Conservation (phyloP, 306 rosid genomes). For the Bauhinia variegata region DNA sequence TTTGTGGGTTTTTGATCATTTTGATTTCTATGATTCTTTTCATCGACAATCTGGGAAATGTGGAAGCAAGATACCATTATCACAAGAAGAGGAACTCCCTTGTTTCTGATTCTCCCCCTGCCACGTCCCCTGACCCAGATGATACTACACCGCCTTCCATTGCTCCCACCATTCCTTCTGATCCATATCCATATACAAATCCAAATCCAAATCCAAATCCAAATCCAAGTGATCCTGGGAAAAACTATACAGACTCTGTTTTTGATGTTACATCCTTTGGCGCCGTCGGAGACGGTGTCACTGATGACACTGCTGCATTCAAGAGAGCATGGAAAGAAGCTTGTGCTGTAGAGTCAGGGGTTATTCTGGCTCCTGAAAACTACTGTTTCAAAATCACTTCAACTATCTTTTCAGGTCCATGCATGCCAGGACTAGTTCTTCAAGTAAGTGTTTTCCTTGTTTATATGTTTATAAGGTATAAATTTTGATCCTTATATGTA, state of each 20-base stretch:
- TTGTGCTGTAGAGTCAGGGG: conserved; percentile 76
- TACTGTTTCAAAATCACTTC: conserved; percentile 76
- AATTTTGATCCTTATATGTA: no score
- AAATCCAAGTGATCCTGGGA: conserved; percentile 53
- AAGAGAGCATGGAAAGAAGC: conserved; percentile 92
- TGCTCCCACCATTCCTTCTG: conserved; percentile 64
- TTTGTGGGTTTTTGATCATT: conserved; percentile 36
- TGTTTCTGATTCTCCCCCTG: conserved; percentile 37
- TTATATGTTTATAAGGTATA: no score
- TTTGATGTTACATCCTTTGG: conserved; percentile 80
- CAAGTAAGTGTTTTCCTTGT: conserved; percentile 57
- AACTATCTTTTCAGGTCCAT: conserved; percentile 89
- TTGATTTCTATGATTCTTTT: conserved; percentile 39
- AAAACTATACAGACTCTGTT: conserved; percentile 45
- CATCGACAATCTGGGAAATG: conserved; percentile 46
- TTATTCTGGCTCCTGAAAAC: conserved; percentile 65
- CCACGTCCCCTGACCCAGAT: conserved; percentile 35
- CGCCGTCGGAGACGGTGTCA: conserved; percentile 81
- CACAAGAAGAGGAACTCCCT: conserved; percentile 54
- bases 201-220: no score
- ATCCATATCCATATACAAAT: conserved; percentile 58
- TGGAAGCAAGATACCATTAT: conserved; percentile 76
- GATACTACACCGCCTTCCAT: conserved; percentile 45
- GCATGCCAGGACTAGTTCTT: conserved; percentile 86
- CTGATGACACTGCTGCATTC: conserved; percentile 85